phyloP scores from a whole-genome alignment of 2,329 filamentous ascomycete species.

The Colletotrichum gigasporum region DNA sequence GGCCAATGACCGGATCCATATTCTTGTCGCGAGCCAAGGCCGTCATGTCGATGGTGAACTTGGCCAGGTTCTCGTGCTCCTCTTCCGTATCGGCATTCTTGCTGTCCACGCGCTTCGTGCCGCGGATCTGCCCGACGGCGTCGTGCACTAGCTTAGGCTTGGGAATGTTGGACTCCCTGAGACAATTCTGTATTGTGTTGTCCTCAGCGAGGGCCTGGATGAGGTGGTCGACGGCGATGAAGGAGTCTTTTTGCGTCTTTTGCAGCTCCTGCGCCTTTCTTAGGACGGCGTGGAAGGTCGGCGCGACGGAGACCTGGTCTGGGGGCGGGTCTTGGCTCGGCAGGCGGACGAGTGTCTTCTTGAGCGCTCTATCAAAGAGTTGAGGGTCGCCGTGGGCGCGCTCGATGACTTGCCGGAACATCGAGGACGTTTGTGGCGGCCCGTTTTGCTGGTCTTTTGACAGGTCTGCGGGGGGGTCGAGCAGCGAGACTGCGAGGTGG shows the following conservation, averaged over 20 bases:
- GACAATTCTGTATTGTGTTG: conserved; percentile 72
- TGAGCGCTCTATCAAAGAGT: conserved; percentile 85
- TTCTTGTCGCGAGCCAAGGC: conserved; percentile 96
- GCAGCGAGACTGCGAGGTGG: conserved; percentile 85
- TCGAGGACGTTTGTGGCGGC: conserved; percentile 72
- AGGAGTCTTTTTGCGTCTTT: conserved; percentile 97
- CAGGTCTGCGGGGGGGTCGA: conserved; percentile 78
- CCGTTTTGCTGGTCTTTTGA: conserved; percentile 87
- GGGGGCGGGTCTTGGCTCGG: conserved; percentile 96
- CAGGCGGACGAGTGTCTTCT: conserved; percentile 89
- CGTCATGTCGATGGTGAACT: conserved; percentile 99
- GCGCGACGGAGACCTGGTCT: conserved; percentile 84
- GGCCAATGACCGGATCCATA: conserved; percentile 95
- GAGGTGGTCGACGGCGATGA: conserved; percentile 92
- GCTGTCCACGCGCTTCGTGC: conserved; percentile 92
- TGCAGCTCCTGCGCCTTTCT: conserved; percentile 88
- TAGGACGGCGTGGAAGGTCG: conserved; percentile 83
- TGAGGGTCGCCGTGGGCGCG: conserved; percentile 93
- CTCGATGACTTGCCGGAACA: conserved; percentile 95
- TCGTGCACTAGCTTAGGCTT: conserved; percentile 90
- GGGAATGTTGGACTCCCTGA: conserved; percentile 90
- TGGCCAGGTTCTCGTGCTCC: conserved; percentile 95
- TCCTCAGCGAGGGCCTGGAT: conserved; percentile 89
- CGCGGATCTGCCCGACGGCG: conserved; percentile 90
- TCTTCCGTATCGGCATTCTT: conserved; percentile 94